These are phyloP conservation scores for Tieghemiomyces parasiticus DNA, from an alignment of 192 early-diverging fungal species.

Conservation along the genomic window DNA sequence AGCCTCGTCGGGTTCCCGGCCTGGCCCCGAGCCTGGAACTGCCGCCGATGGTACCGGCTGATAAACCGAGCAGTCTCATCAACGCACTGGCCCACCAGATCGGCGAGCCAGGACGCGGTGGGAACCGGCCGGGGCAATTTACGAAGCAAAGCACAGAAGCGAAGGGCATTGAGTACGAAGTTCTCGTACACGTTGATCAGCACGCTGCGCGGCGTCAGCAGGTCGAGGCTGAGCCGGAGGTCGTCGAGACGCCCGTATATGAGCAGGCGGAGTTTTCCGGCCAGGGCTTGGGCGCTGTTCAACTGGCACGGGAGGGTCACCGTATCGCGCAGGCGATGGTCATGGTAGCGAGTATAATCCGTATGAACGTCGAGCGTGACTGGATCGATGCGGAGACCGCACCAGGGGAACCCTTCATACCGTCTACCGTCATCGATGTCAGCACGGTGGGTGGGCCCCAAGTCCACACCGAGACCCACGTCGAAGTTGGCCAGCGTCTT, in stretches of 20 bases:
- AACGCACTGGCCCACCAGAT: not conserved
- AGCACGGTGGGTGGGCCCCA: constrained; percentile 1
- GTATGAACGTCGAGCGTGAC: constrained; percentile 42
- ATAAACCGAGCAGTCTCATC: not conserved
- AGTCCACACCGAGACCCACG: constrained; percentile 13
- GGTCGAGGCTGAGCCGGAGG: constrained; percentile 42
- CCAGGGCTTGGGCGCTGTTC: constrained; percentile 23
- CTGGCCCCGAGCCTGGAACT: too few species aligned
- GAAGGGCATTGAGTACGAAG: constrained; percentile 54
- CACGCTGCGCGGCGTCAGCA: constrained; percentile 44
- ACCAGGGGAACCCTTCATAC: constrained; percentile 49
- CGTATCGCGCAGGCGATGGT: constrained; percentile 24
- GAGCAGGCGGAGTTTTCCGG: constrained; percentile 29
- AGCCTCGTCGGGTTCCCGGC: not conserved
- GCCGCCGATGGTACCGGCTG: not conserved
- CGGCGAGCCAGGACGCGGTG: not conserved
- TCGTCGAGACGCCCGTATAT: constrained; percentile 20
- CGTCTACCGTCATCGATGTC: not conserved
- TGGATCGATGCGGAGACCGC: constrained; percentile 61
- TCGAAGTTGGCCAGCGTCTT: constrained; percentile 78
- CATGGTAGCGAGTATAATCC: constrained; percentile 47
- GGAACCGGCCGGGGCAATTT: constrained; percentile 10
- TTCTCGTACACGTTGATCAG: constrained; percentile 70
- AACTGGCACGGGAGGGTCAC: constrained; percentile 30
- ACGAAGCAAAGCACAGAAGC: constrained; percentile 30